Evolutionary conservation across 1,284 basidiomycete genomes (phyloP).

Genomic region (Fomitopsis schrenkii): DNA sequence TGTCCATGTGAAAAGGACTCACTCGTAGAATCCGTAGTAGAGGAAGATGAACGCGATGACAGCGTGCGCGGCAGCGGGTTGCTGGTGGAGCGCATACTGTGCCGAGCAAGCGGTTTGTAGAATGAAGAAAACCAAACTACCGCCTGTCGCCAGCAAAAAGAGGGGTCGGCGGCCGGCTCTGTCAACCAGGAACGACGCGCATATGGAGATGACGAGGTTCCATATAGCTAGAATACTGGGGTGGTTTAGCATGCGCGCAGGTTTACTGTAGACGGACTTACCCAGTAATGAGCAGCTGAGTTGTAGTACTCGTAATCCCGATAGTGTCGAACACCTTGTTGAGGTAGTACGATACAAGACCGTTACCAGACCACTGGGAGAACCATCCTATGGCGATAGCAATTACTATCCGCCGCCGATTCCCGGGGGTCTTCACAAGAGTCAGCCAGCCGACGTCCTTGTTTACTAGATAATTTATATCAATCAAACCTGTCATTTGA

Average conservation of each 20-base stretch:
- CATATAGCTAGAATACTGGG: slow-evolving; percentile 47
- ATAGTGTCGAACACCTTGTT: slow-evolving; percentile 49
- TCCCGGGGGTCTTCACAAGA: slow-evolving; percentile 48
- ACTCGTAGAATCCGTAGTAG: slow-evolving; percentile 37
- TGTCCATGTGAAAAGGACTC: slow-evolving; percentile 21
- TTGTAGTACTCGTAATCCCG: slow-evolving; percentile 49
- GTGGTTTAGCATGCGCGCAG: background rate
- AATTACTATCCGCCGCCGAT: slow-evolving; percentile 48
- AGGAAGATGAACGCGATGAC: slow-evolving; percentile 49
- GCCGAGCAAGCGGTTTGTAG: slow-evolving; percentile 40
- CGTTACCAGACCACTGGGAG: slow-evolving; percentile 66
- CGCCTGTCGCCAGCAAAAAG: slow-evolving; percentile 47
- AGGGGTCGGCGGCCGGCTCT: slow-evolving; percentile 47
- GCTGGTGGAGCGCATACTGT: slow-evolving; percentile 31
- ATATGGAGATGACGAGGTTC: slow-evolving; percentile 46
- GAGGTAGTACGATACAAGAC: slow-evolving; percentile 44
- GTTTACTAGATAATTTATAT: background rate
- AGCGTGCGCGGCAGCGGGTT: slow-evolving; percentile 34
- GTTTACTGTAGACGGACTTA: background rate
- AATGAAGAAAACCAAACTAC: slow-evolving; percentile 40
- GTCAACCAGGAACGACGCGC: slow-evolving; percentile 46
- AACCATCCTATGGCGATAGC: slow-evolving; percentile 58
- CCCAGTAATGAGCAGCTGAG: slow-evolving; percentile 41
- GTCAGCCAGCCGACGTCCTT: slow-evolving; percentile 43
- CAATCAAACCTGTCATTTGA: background rate